These are phyloP conservation scores for Coniferiporia sulphurascens DNA, from an alignment of 1,284 basidiomycete genomes.

Conservation along the genomic window DNA sequence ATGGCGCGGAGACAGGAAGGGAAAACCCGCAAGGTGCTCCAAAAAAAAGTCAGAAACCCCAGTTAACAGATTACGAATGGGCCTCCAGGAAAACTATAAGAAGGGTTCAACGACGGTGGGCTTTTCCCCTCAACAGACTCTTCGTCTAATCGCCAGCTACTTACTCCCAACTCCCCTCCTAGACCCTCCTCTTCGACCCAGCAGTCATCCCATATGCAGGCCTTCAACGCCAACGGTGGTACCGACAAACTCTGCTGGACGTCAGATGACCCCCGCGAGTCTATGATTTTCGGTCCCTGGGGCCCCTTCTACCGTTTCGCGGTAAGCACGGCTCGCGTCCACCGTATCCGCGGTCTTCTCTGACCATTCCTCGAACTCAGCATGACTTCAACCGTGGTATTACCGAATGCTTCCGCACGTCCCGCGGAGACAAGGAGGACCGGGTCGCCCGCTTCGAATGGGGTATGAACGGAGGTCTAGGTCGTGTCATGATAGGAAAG, in stretches of 20 bases:
- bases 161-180: constrained; percentile 19
- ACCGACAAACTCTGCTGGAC: constrained; percentile 81
- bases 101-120: not conserved
- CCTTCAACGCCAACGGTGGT: constrained; percentile 45
- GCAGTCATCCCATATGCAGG: constrained; percentile 23
- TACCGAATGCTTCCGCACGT: constrained; percentile 70
- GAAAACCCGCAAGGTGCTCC: constrained; percentile 10
- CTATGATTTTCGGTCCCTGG: constrained; percentile 73
- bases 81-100: constrained; percentile 11
- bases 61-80: not conserved
- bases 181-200: constrained; percentile 20
- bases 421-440: constrained; percentile 77
- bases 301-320: constrained; percentile 78
- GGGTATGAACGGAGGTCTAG: constrained; percentile 71
- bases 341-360: constrained; percentile 17
- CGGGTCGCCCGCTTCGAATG: constrained; percentile 82
- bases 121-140: constrained; percentile 23
- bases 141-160: constrained; percentile 25
- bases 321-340: constrained; percentile 35
- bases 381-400: constrained; percentile 57
- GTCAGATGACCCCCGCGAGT: constrained; percentile 76
- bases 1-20: constrained; percentile 4
- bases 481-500: constrained; percentile 78
- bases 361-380: constrained; percentile 34
- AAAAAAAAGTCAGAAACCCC: constrained; percentile 4